Conservation (phyloP, 495 filamentous ascomycete genomes). For the Neurospora intermedia region DNA sequence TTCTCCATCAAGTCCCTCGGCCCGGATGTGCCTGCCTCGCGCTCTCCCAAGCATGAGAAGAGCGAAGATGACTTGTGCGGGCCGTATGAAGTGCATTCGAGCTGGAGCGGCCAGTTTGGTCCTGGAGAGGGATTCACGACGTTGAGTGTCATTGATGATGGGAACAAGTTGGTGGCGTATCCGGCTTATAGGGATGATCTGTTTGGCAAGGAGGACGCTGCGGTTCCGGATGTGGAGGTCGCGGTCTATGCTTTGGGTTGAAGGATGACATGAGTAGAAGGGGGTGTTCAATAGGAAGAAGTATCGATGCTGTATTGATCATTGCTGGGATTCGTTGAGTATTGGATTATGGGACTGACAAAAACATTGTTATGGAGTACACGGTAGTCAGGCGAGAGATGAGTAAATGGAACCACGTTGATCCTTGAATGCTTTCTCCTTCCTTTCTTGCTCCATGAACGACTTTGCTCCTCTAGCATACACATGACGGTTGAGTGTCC, state of each 20-base stretch:
- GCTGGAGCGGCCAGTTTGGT: constrained; percentile 1
- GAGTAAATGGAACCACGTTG: background rate
- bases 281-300: background rate
- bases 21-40: background rate
- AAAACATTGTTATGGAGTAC: background rate
- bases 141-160: background rate
- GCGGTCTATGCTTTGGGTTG: background rate
- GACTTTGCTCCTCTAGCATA: background rate
- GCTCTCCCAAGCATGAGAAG: background rate
- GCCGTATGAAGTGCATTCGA: background rate
- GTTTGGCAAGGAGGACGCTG: background rate
- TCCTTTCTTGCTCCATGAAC: background rate
- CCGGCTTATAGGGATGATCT: background rate
- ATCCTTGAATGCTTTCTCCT: background rate
- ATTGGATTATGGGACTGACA: background rate
- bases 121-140: background rate
- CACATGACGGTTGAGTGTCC: background rate
- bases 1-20: background rate
- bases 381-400: background rate
- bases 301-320: background rate
- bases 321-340: background rate
- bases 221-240: background rate
- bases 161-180: background rate
- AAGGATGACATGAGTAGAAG: background rate
- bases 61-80: background rate